Percentiles rank a stretch among this genome's conserved stretches.
phyloP scores from a whole-genome alignment of 176 grass and related monocot species.

The Zoysia japonica region DNA sequence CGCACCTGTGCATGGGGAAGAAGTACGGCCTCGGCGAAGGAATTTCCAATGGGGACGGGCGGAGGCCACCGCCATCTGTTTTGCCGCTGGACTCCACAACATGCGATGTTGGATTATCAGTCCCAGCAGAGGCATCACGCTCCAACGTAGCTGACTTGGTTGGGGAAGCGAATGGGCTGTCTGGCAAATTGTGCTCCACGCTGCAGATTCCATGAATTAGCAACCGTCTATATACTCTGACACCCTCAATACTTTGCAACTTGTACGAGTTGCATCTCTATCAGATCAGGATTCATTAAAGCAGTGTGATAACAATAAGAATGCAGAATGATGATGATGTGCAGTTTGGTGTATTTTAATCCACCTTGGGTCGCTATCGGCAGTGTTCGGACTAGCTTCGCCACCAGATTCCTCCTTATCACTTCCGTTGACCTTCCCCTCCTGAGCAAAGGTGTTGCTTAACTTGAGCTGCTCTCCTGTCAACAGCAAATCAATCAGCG shows the following conservation, averaged over 20 bases:
- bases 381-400: conserved; percentile 52
- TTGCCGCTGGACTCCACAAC: not conserved
- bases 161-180: conserved; percentile 77
- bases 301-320: conserved; percentile 25
- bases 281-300: conserved; percentile 36
- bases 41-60: conserved; percentile 52
- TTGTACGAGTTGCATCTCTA: conserved; percentile 4
- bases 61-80: conserved; percentile 17
- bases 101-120: conserved; percentile 1
- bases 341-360: conserved; percentile 34
- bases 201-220: conserved; percentile 39
- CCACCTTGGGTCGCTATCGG: conserved; percentile 77
- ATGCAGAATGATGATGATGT: conserved; percentile 18
- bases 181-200: conserved; percentile 70
- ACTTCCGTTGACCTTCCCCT: conserved; percentile 53
- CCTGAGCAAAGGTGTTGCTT: conserved; percentile 17
- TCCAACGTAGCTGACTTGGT: conserved; percentile 39
- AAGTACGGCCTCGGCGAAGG: conserved; percentile 60
- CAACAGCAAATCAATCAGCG: conserved; percentile 32
- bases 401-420: conserved; percentile 73
- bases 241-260: not conserved
- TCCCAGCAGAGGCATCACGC: conserved; percentile 1
- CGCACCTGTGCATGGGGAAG: conserved; percentile 64
- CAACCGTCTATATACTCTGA: not conserved
- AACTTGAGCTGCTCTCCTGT: conserved; percentile 49